Base-by-base conservation (phyloP, 305 asterid genomes). In the Caryopteris hybrid region DNA sequence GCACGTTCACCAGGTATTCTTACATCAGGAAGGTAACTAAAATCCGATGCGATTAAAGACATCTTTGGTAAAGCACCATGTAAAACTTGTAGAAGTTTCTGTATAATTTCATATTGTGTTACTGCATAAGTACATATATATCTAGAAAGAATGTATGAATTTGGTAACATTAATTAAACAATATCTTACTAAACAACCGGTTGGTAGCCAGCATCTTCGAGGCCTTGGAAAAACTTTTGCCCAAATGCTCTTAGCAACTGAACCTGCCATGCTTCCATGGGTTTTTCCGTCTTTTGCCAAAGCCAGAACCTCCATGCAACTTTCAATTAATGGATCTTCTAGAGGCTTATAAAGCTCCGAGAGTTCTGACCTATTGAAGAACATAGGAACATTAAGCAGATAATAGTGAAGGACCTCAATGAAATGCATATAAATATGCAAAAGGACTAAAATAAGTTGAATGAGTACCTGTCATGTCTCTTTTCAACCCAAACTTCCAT, bases 191-290 rank as follows among this genome's bases (percentile, higher is more conserved):
- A 91, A 76, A 79, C 96, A 95, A 72, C 99, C 94, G 54, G 97
- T 95, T 34, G 99, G 99, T 67, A 95, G 87, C 99, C 99, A 95
- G 83, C 94, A 85, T 81, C 94, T 80, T 75, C 92, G 90, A 73
- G 99, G 92, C 83, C 81, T 89, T 46, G 99, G 97, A 63, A 87
- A 74, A 64, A 89, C 69, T 84, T 85, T 91, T 65, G 98, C 80
- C 86, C 64, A 82, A 69, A 80, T 61, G 33, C 60, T 79, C 69
- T 74, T 80, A 36, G 86, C 80, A 38, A 76, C 38, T 57, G 92
- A 79, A 71, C 79, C 63, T 8, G 74, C 70, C 66, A 48, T 61
- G 79, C 79, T 85, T 78, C 92, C 91, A 43, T n/a, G 83, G 62
- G 81, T 67, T 58, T 38, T 64, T 64, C 88, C 89, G 77, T 84